Percentiles rank a stretch among this genome's conserved stretches.
These are phyloP conservation scores for Penicillium italicum DNA, from an alignment of 2,329 filamentous ascomycete species.

Conservation along the genomic window DNA sequence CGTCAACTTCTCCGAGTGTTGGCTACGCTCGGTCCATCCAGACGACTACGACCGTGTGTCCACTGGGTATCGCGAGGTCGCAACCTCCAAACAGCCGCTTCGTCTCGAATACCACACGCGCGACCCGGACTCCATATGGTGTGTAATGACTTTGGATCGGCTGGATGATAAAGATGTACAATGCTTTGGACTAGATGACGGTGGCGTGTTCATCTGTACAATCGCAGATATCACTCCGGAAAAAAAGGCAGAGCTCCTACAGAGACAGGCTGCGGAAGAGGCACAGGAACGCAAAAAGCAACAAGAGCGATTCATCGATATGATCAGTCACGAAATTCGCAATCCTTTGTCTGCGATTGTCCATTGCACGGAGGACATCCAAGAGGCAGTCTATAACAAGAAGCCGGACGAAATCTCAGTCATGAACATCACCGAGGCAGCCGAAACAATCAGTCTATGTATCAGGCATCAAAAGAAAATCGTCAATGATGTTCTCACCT, in stretches of 20 bases:
- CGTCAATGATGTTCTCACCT: constrained; percentile 69
- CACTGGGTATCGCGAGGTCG: constrained; percentile 9
- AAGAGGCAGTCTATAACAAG: constrained; percentile 20
- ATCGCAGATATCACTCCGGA: constrained; percentile 83
- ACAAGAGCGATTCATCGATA: constrained; percentile 79
- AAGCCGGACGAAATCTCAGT: constrained; percentile 40
- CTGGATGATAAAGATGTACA: constrained; percentile 11
- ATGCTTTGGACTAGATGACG: constrained; percentile 5
- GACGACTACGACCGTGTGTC: constrained; percentile 19
- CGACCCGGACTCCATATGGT: constrained; percentile 17
- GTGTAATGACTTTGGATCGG: constrained; percentile 16
- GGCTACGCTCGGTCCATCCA: constrained; percentile 18
- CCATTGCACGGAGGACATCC: constrained; percentile 54
- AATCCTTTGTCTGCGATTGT: constrained; percentile 58
- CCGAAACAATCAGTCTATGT: constrained; percentile 73
- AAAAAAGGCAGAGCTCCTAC: constrained; percentile 78
- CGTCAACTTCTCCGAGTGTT: constrained; percentile 11
- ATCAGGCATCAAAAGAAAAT: constrained; percentile 77
- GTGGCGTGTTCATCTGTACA: constrained; percentile 24
- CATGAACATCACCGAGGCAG: constrained; percentile 64
- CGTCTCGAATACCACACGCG: constrained; percentile 26
- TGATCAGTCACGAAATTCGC: constrained; percentile 57
- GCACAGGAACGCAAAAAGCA: constrained; percentile 75
- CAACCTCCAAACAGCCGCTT: background rate
- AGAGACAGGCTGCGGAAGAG: constrained; percentile 73